Evolutionary conservation across 805 yeast species (phyloP).

Genomic region (Saturnispora galanensis): DNA sequence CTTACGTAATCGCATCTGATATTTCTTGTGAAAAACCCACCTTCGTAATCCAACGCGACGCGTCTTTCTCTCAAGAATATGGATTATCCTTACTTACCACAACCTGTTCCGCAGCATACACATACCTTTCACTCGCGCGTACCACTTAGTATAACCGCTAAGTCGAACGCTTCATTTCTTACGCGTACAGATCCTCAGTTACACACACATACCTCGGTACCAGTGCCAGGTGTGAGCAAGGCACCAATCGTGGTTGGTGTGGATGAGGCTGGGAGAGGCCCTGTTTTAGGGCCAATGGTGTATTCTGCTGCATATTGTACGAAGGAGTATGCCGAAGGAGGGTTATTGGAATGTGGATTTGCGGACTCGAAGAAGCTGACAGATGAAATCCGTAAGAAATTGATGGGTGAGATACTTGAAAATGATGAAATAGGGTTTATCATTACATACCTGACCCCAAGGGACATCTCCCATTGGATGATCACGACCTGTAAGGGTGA

Average conservation of each 20-base stretch:
- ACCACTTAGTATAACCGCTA: neutral
- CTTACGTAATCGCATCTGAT: too few species aligned
- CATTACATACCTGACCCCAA: slow-evolving; percentile 73
- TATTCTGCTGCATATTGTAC: slow-evolving; percentile 80
- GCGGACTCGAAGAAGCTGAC: slow-evolving; percentile 88
- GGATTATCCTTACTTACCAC: neutral
- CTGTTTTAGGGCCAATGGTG: slow-evolving; percentile 97
- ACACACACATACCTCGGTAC: too few species aligned
- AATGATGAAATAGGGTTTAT: slow-evolving; percentile 72
- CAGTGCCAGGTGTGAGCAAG: neutral
- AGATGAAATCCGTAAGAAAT: slow-evolving; percentile 53
- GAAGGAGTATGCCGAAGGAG: slow-evolving; percentile 35
- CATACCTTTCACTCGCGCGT: slow-evolving; percentile 6
- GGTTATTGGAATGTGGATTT: slow-evolving; percentile 58
- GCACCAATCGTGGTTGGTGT: slow-evolving; percentile 63
- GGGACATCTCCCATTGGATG: slow-evolving; percentile 87
- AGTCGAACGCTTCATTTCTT: neutral
- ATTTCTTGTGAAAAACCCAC: too few species aligned
- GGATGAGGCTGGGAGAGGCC: slow-evolving; percentile 99
- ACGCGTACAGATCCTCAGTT: too few species aligned
- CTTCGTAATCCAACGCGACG: too few species aligned
- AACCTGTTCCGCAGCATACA: slow-evolving; percentile 5
- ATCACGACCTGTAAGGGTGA: slow-evolving; percentile 37
- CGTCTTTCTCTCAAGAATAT: too few species aligned
- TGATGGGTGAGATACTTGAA: slow-evolving; percentile 51